phyloP scores from a whole-genome alignment of 768 basidiomycete species.

The Gloeophyllum trabeum region DNA sequence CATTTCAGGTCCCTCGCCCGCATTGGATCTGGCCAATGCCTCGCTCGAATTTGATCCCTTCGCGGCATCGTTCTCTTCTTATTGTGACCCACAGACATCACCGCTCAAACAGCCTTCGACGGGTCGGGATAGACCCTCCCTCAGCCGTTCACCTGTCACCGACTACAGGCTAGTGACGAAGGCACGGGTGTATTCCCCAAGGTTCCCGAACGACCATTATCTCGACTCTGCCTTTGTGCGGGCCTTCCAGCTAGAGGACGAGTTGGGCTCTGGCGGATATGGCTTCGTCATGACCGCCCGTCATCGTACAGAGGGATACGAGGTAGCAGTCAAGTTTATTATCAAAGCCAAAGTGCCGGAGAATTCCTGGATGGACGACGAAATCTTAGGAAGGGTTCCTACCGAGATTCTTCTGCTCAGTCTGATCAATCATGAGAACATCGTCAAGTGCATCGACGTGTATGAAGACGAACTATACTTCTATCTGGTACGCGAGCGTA shows the following conservation, averaged over 20 bases:
- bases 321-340: conserved; percentile 95
- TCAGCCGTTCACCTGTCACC: background rate
- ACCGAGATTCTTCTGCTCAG: conserved; percentile 73
- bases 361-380: conserved; percentile 54
- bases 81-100: conserved; percentile 4
- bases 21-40: conserved; percentile 13
- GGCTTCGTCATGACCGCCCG: conserved; percentile 89
- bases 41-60: conserved; percentile 15
- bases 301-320: conserved; percentile 42
- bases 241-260: conserved; percentile 53
- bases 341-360: conserved; percentile 60
- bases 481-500: conserved; percentile 62
- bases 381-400: conserved; percentile 53
- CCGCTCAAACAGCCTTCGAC: background rate
- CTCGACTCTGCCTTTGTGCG: conserved; percentile 51
- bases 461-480: conserved; percentile 80
- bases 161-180: background rate
- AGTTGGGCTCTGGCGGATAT: conserved; percentile 86
- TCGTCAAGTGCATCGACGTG: conserved; percentile 74
- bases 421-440: conserved; percentile 64
- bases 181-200: conserved; percentile 27
- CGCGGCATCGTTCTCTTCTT: conserved; percentile 9
- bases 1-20: conserved; percentile 8
- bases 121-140: background rate
- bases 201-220: conserved; percentile 50